Base-by-base conservation (phyloP, 768 basidiomycete genomes). In the Termitomyces bulborhizus region DNA sequence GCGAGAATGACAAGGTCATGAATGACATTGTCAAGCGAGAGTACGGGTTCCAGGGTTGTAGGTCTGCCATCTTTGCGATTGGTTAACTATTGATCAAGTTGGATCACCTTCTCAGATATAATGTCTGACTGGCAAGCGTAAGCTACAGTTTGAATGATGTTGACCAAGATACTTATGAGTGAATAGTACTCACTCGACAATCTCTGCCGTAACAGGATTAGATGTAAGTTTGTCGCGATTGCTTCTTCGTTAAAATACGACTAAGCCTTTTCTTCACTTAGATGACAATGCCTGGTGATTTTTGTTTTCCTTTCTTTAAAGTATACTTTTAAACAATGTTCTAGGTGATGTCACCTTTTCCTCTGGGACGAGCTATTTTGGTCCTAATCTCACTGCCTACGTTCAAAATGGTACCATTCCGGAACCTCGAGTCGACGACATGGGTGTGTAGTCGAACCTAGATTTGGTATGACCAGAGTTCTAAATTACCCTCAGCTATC, bases 21-120 rank as follows among this genome's bases (percentile, higher is more conserved):
- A 90, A 90, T 66, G 80, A 83, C 53, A 75, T 92, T n/a, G 72
- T 91, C 55, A 91, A 91, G 71, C 71, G 76, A 46, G 85, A 92
- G 68, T 80, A 77, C 51, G 88, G 84, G 9, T 92, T 90, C 75
- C 86, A 86, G 70, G 89, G 88, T 40, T 87, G 77, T 81, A 57
- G 63, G 78, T 71, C 26, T 12, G 1, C 15, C 5, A 37, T 16
- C 5, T 16, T 3, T 16, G 11, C 6, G 2, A 6, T 12, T 37
- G 15, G 36, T 37, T 37, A 5, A 48, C 21, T 15, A 8, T 49
- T 24, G 1, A 21, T 47, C 39, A 26, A 52, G 39, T 53, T 31
- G 21, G 2, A 54, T 16, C 24, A 29, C 39, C 21, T 6, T 32
- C 3, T 5, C 54, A 81, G 80, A 76, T 64, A 77, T 90, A 49